Percentiles rank a stretch among this genome's conserved stretches.
These are phyloP conservation scores for Cladosporium sp. DNA, from an alignment of 2,329 filamentous ascomycete species.

Conservation along the genomic window DNA sequence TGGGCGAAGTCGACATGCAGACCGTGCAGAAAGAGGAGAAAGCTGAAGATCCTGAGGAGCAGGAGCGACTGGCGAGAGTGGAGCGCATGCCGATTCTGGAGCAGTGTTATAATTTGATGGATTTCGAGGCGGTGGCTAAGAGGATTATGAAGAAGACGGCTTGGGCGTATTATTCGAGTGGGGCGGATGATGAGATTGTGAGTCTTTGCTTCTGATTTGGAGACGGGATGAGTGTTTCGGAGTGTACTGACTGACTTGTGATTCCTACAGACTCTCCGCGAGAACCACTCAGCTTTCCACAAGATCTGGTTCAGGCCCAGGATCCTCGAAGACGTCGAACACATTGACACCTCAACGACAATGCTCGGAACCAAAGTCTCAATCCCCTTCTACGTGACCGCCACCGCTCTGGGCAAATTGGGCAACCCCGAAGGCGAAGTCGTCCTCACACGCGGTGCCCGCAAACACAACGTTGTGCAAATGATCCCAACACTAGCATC, in stretches of 20 bases:
- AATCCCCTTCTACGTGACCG: constrained; percentile 39
- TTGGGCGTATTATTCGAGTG: constrained; percentile 49
- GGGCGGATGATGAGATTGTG: constrained; percentile 51
- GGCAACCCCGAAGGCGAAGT: constrained; percentile 37
- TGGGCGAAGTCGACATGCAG: constrained; percentile 85
- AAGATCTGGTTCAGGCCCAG: constrained; percentile 48
- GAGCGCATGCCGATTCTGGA: constrained; percentile 77
- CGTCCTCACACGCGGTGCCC: constrained; percentile 31
- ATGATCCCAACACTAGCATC: constrained; percentile 33
- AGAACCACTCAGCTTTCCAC: constrained; percentile 42
- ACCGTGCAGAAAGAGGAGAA: constrained; percentile 70
- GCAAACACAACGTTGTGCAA: constrained; percentile 31
- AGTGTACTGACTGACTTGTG: no score
- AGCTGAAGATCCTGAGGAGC: constrained; percentile 69
- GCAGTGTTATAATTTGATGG: constrained; percentile 86
- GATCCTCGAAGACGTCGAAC: constrained; percentile 41
- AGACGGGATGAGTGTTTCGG: no score
- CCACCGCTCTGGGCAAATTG: constrained; percentile 35
- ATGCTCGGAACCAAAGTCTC: constrained; percentile 32
- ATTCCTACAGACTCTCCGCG: no score
- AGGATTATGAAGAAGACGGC: constrained; percentile 37
- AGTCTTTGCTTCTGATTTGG: no score
- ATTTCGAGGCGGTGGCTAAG: constrained; percentile 32
- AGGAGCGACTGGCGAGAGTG: constrained; percentile 63
- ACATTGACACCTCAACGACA: constrained; percentile 34